A percentile compares a stretch with the other conserved stretches of the same genome.
Conservation (phyloP, 306 rosid genomes). For the Quercus variabilis region DNA sequence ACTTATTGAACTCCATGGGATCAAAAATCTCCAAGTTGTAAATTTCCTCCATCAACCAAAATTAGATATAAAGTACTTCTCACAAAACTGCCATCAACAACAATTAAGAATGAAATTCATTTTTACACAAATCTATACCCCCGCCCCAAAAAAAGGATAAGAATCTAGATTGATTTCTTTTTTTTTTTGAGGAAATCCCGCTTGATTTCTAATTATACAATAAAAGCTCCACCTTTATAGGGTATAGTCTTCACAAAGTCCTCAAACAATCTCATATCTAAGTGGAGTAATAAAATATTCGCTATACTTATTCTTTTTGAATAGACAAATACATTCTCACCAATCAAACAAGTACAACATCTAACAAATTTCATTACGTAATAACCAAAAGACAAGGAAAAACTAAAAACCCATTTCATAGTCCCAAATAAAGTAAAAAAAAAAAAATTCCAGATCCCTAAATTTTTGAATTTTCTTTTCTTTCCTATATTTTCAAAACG, state of each 20-base stretch:
- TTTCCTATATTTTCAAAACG: background rate
- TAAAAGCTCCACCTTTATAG: background rate
- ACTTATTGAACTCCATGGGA: constrained; percentile 48
- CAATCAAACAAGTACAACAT: background rate
- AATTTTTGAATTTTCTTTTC: background rate
- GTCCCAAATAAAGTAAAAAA: background rate
- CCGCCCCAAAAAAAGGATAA: too few relatives aligned
- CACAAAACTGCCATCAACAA: background rate
- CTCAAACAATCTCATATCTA: background rate
- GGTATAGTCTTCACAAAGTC: background rate
- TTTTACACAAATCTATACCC: background rate
- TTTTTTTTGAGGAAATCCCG: too few relatives aligned
- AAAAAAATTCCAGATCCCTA: background rate
- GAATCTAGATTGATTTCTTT: too few relatives aligned
- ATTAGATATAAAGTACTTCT: background rate
- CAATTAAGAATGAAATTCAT: background rate
- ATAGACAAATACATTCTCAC: background rate
- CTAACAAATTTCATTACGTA: background rate
- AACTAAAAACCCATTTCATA: too few relatives aligned
- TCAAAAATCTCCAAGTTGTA: constrained; percentile 66
- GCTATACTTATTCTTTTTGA: background rate
- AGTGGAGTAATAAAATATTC: background rate
- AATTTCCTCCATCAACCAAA: constrained; percentile 15
- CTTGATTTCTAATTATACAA: too few relatives aligned
- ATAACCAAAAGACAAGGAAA: background rate